Conservation (phyloP, 2,329 filamentous ascomycete genomes). For the Alternaria gaisen region DNA sequence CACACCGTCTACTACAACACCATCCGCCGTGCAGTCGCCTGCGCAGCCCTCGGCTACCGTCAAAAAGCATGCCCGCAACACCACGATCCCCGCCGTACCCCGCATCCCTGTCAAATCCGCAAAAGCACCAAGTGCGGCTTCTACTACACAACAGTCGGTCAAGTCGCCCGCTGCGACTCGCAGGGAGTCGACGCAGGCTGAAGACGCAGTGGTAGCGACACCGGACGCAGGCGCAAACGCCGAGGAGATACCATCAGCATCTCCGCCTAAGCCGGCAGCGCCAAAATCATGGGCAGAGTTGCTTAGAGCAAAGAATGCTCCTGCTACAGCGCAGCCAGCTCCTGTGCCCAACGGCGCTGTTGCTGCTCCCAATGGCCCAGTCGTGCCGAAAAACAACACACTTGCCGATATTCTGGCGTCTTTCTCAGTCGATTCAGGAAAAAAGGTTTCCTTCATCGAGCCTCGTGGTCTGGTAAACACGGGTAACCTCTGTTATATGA, state of each 20-base stretch:
- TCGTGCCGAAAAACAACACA: constrained; percentile 64
- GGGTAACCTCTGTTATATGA: constrained; percentile 99
- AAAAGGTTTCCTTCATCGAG: constrained; percentile 83
- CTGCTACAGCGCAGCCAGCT: constrained; percentile 35
- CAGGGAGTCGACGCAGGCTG: constrained; percentile 19
- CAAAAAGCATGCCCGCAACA: constrained; percentile 52
- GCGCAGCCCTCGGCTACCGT: constrained; percentile 44
- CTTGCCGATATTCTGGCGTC: constrained; percentile 79
- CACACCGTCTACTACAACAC: constrained; percentile 61
- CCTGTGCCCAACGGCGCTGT: constrained; percentile 38
- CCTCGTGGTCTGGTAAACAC: constrained; percentile 95
- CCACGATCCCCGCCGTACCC: constrained; percentile 60
- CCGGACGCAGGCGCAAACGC: constrained; percentile 23
- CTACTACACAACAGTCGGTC: constrained; percentile 47
- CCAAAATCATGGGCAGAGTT: constrained; percentile 74
- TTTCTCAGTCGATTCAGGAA: constrained; percentile 72
- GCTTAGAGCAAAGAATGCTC: constrained; percentile 62
- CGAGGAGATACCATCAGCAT: constrained; percentile 52
- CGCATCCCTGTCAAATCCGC: constrained; percentile 61
- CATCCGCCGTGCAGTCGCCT: constrained; percentile 57
- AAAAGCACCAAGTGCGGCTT: constrained; percentile 45
- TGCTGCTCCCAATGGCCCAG: constrained; percentile 50
- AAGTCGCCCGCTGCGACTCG: constrained; percentile 36
- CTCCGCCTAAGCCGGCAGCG: constrained; percentile 58
- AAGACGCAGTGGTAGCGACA: constrained; percentile 14